Evolutionary conservation across 2,329 filamentous ascomycete species (phyloP).

Genomic region (Cercospora berteroae): DNA sequence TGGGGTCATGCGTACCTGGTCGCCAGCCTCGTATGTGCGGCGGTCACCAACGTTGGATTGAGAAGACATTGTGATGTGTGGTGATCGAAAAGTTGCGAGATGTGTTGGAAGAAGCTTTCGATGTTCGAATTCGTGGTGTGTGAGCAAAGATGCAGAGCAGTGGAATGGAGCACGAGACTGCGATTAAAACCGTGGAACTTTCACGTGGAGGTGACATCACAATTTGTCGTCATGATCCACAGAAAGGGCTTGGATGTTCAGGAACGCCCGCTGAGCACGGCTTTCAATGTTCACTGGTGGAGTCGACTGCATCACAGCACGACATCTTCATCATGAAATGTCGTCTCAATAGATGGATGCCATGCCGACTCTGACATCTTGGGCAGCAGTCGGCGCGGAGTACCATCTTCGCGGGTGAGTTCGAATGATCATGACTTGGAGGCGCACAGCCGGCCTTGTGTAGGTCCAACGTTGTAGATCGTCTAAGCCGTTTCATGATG

Average conservation of each 20-base stretch:
- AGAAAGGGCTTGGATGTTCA: conserved; percentile 3
- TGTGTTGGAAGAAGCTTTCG: neutral
- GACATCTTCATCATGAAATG: neutral
- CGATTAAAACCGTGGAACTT: neutral
- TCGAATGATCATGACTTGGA: neutral
- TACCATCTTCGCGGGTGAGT: neutral
- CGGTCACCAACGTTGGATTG: conserved; percentile 64
- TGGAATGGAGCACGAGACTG: conserved; percentile 15
- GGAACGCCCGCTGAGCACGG: neutral
- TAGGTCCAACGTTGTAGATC: neutral
- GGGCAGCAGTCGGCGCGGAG: neutral
- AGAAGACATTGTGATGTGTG: conserved; percentile 44
- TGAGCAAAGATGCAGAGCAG: neutral
- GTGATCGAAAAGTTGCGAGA: neutral
- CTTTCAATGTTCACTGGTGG: neutral
- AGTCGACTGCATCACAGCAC: conserved; percentile 1
- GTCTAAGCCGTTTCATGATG: neutral
- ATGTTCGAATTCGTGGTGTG: neutral
- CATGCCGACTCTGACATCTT: neutral
- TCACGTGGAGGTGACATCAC: conserved; percentile 5
- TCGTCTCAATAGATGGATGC: neutral
- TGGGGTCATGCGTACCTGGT: conserved; percentile 53
- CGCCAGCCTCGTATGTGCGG: conserved; percentile 70
- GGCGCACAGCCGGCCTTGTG: neutral
- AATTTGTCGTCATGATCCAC: conserved; percentile 6